These are phyloP conservation scores for Bauhinia variegata DNA, from an alignment of 306 rosid genomes.

Conservation along the genomic window DNA sequence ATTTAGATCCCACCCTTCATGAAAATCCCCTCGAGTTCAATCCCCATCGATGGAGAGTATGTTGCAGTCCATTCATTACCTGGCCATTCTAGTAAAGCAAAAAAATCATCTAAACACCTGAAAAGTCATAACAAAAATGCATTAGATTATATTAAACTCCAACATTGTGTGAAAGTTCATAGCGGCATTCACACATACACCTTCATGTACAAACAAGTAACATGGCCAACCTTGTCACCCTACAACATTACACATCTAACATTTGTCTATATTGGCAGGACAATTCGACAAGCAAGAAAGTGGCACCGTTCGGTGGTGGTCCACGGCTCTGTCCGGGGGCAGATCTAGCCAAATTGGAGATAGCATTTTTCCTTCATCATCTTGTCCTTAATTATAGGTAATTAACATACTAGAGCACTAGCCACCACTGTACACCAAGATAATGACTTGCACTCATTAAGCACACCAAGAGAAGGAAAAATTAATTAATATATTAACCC, in stretches of 20 bases:
- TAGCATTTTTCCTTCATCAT: conserved; percentile 78
- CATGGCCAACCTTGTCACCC: conserved; percentile 11
- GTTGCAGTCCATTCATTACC: conserved; percentile 13
- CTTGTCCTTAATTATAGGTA: conserved; percentile 82
- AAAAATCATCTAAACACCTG: too few species aligned
- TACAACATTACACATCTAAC: not conserved
- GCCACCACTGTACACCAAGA: not conserved
- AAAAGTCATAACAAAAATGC: too few species aligned
- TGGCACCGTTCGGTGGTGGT: conserved; percentile 80
- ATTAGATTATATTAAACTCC: not conserved
- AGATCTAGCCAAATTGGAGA: conserved; percentile 78
- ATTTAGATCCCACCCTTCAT: conserved; percentile 63
- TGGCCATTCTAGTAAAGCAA: not conserved
- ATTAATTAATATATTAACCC: not conserved
- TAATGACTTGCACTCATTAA: conserved; percentile 13
- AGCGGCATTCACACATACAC: not conserved
- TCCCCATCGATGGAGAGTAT: conserved; percentile 80
- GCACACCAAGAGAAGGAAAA: conserved; percentile 17
- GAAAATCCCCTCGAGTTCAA: conserved; percentile 63
- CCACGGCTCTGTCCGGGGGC: conserved; percentile 82
- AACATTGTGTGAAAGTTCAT: not conserved
- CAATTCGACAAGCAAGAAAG: conserved; percentile 57
- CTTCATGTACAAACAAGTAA: not conserved
- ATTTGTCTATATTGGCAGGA: conserved; percentile 47
- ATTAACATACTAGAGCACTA: not conserved